Conservation (phyloP, 148 eudicot species). For the Vaccinium corymbosum region DNA sequence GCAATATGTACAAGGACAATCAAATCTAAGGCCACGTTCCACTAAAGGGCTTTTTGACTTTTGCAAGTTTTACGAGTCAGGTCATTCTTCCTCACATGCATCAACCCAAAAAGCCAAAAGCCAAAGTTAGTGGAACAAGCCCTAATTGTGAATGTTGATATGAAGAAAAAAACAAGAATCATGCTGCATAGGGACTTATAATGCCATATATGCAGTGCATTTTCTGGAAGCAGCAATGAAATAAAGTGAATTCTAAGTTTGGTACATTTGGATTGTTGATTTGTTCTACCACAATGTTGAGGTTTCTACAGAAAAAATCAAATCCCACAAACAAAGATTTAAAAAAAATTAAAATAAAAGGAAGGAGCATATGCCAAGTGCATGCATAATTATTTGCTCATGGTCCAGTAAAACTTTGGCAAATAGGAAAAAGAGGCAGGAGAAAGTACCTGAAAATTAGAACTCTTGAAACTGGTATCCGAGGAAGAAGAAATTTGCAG, state of each 20-base stretch:
- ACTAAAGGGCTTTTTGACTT: too few species aligned
- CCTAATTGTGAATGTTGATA: neutral
- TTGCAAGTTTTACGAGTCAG: too few species aligned
- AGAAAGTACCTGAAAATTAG: conserved; percentile 33
- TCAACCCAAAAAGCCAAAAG: too few species aligned
- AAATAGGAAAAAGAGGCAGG: conserved; percentile 3
- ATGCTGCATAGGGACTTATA: neutral
- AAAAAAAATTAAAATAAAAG: neutral
- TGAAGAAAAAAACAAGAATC: neutral
- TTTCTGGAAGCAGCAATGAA: neutral
- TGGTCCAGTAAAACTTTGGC: neutral
- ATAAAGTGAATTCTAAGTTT: neutral
- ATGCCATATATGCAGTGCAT: neutral
- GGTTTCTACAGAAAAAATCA: neutral
- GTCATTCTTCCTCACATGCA: too few species aligned
- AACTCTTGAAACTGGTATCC: conserved; percentile 16
- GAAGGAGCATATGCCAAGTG: neutral
- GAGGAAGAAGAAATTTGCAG: conserved; percentile 27
- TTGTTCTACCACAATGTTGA: neutral
- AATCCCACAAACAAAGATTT: neutral
- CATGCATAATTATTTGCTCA: neutral
- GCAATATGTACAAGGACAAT: neutral
- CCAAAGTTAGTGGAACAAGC: too few species aligned
- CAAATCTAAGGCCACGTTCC: too few species aligned
- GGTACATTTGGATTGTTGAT: neutral